Conservation (phyloP, 768 basidiomycete genomes). For the Terana coerulea region DNA sequence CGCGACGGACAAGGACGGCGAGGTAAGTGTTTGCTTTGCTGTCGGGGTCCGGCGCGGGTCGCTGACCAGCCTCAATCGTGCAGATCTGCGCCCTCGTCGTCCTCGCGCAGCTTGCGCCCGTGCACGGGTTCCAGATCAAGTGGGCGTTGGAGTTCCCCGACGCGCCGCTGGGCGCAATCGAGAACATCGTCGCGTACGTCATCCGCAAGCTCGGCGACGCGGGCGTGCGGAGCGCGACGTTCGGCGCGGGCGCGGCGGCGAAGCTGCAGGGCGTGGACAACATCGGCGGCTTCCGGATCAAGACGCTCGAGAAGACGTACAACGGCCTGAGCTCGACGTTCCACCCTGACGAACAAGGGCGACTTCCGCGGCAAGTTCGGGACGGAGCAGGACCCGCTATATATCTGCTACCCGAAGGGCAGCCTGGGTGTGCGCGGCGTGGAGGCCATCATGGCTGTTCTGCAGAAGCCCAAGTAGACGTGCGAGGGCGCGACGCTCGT, state of each 20-base stretch:
- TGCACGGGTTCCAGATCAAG: constrained; percentile 42
- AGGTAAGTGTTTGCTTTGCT: constrained; percentile 21
- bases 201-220: constrained; percentile 35
- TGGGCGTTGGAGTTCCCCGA: constrained; percentile 42
- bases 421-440: constrained; percentile 29
- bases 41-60: neutral
- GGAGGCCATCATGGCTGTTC: constrained; percentile 30
- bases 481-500: neutral
- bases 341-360: constrained; percentile 32
- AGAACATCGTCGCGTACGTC: constrained; percentile 35
- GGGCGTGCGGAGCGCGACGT: constrained; percentile 33
- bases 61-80: neutral
- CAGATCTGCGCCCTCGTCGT: constrained; percentile 37
- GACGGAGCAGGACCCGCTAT: constrained; percentile 29
- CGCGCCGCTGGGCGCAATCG: constrained; percentile 37
- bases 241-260: constrained; percentile 37
- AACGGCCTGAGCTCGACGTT: constrained; percentile 32
- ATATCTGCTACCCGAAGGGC: constrained; percentile 31
- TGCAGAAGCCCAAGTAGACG: constrained; percentile 29
- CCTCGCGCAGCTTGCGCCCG: constrained; percentile 36
- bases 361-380: constrained; percentile 37
- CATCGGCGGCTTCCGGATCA: constrained; percentile 29
- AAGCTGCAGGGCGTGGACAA: constrained; percentile 29
- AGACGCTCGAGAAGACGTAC: constrained; percentile 38
- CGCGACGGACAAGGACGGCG: constrained; percentile 34